Conservation (phyloP, 2,329 filamentous ascomycete species). For the Capronia coronata region DNA sequence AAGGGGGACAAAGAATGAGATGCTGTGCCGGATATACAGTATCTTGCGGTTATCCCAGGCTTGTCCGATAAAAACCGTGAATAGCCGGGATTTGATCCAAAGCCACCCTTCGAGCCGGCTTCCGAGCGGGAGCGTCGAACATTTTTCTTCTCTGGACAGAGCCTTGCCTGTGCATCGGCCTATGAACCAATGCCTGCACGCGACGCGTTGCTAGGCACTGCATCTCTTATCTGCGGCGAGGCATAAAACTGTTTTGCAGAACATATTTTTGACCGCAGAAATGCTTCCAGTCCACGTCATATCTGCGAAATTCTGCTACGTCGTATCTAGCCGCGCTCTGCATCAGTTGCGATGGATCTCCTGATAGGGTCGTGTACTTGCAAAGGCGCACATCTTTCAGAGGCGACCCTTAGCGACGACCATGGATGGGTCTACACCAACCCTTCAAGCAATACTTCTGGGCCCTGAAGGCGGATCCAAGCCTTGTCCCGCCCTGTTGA, state of each 20-base stretch:
- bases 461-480: neutral
- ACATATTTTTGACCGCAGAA: neutral
- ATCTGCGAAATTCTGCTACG: neutral
- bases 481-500: neutral
- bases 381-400: conserved; percentile 11
- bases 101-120: neutral
- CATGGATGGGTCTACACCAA: too few species aligned
- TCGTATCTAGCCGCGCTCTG: neutral
- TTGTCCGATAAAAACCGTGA: neutral
- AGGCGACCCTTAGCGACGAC: neutral
- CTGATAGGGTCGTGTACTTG: conserved; percentile 11
- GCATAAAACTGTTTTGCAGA: neutral
- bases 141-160: neutral
- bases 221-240: conserved; percentile 11
- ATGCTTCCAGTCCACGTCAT: neutral
- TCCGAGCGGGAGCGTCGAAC: neutral
- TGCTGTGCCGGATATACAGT: too few species aligned
- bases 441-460: too few species aligned
- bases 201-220: too few species aligned
- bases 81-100: neutral
- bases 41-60: too few species aligned
- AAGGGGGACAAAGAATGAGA: too few species aligned
- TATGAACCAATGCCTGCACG: neutral
- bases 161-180: neutral
- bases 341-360: neutral